Base-by-base conservation (phyloP, 345 rosid genomes). In the Bretschneidera sinensis region DNA sequence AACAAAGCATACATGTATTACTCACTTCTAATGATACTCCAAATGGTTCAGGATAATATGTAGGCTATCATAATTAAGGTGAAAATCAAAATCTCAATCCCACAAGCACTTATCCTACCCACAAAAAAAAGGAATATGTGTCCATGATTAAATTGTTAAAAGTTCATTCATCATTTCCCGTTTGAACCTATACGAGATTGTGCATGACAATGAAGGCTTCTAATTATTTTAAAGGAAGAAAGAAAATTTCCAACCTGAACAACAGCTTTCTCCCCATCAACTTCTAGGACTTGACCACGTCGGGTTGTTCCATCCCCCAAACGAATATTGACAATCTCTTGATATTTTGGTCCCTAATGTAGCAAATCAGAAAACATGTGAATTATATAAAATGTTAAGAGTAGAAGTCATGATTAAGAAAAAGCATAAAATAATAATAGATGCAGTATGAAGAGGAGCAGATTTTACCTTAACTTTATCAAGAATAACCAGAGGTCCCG, bases 271-370 rank as follows among this genome's bases (percentile, higher is more conserved):
- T 91, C 98, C 16, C 98, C 98, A 73, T 91, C 98, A 74, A 91
- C 98, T 88, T 91, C 98, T 24, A 91, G 73, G 48, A 91, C 98
- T 73, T 91, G 94, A 75, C 98, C 98, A 73, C 98, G 95, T 48
- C 98, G 73, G 15, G 77, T 83, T 34, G 95, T 75, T 59, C 98
- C 96, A 81, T 91, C 81, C 35, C 96, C 98, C 60, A 91, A 73
- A 17, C 96, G 89, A 58, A 91, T 91, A 72, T 91, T 91, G 62
- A 91, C 98, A 76, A 91, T 91, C 76, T 91, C 96, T 69, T 91
- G 94, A 75, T 81, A 91, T 73, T 88, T 91, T 31, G 98, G 98
- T 20, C 96, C 98, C 98, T 91, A 59, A 48, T 18, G 58, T 2
- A 0, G 24, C 28, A 60, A 43, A 48, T 39, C 31, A 34, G 13